Base-by-base conservation (phyloP, 2,329 filamentous ascomycete species). In the Metarhizium album region DNA sequence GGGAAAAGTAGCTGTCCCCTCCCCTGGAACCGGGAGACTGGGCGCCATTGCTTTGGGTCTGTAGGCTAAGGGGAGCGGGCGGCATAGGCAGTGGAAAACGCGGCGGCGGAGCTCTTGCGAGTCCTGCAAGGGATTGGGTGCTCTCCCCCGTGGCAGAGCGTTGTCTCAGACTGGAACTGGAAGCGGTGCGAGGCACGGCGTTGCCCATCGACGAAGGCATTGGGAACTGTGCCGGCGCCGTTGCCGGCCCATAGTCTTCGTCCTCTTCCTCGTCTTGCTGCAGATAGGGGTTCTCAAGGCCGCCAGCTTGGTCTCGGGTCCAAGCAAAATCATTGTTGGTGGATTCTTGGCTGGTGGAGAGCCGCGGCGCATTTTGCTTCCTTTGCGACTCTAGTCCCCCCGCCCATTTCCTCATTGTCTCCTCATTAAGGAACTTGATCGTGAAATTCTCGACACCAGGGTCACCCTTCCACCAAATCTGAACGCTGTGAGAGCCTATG, bases 381-480 rank as follows among this genome's bases (percentile, higher is more conserved):
- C 89, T 78, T 67, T 95, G 90, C 2, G 71, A 75, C 57, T 95
- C 87, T 24, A 96, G 81, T 40, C 87, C 83, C 8, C 74, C 74
- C 27, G 86, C 84, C 93, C 93, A 98, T 64, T 91, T 95, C 68
- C 86, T 90, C 83, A 97, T 90, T 14, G 78, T 82, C 58, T 95
- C 90, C 66, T 98, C 93, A 54, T 91, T 93, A 47, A 81, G 78
- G 67, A 96, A 97, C 58, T 88, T 87, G 63, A 98, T 95, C 60
- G 91, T 84, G 66, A 98, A 97, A 63, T 94, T 95, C 64, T 98
- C 91, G 31, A 96, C 89, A 3, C 88, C 89, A 0, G 90, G 89
- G 57, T 97, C 91, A 33, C 91, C 91, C 69, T 93, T 97, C 93
- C 93, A 98, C 77, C 90, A 96, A 51, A 98, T 97, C 64, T 97